Evolutionary conservation across 1,284 basidiomycete genomes (phyloP).

Genomic region (Crucibulum parvulum): DNA sequence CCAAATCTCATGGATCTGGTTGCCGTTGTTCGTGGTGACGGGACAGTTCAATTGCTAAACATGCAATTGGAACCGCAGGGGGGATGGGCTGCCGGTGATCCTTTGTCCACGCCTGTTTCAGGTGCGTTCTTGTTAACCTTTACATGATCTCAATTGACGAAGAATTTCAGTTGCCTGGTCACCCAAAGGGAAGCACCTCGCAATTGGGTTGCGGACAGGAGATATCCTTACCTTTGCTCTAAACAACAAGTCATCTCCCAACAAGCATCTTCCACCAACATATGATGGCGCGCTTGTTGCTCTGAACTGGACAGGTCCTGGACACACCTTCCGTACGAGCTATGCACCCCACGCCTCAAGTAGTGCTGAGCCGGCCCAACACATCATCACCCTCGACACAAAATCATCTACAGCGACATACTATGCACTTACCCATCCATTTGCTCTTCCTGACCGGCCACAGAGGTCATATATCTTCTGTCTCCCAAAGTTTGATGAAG

Average conservation of each 20-base stretch:
- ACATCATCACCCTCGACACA: slow-evolving; percentile 65
- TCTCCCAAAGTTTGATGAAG: slow-evolving; percentile 73
- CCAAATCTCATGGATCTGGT: slow-evolving; percentile 60
- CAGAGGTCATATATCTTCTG: slow-evolving; percentile 59
- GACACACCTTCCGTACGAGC: slow-evolving; percentile 71
- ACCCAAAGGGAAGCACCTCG: slow-evolving; percentile 86
- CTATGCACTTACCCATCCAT: slow-evolving; percentile 60
- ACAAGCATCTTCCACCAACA: slow-evolving; percentile 69
- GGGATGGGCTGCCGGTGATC: slow-evolving; percentile 65
- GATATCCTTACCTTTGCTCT: slow-evolving; percentile 77
- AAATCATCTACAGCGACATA: slow-evolving; percentile 61
- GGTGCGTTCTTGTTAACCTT: slow-evolving; percentile 47
- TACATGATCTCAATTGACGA: slow-evolving; percentile 10
- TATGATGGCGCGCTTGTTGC: slow-evolving; percentile 59
- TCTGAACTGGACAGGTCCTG: slow-evolving; percentile 76
- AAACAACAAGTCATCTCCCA: slow-evolving; percentile 57
- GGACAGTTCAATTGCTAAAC: slow-evolving; percentile 66
- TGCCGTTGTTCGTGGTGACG: slow-evolving; percentile 61
- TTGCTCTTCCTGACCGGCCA: slow-evolving; percentile 54
- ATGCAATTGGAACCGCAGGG: slow-evolving; percentile 58
- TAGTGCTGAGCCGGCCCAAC: slow-evolving; percentile 61
- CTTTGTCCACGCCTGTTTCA: slow-evolving; percentile 58
- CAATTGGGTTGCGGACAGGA: slow-evolving; percentile 75
- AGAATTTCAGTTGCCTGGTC: slow-evolving; percentile 75
- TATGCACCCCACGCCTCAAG: slow-evolving; percentile 58